These are phyloP conservation scores for Colletotrichum trifolii DNA, from an alignment of 2,329 filamentous ascomycete species.

Conservation along the genomic window DNA sequence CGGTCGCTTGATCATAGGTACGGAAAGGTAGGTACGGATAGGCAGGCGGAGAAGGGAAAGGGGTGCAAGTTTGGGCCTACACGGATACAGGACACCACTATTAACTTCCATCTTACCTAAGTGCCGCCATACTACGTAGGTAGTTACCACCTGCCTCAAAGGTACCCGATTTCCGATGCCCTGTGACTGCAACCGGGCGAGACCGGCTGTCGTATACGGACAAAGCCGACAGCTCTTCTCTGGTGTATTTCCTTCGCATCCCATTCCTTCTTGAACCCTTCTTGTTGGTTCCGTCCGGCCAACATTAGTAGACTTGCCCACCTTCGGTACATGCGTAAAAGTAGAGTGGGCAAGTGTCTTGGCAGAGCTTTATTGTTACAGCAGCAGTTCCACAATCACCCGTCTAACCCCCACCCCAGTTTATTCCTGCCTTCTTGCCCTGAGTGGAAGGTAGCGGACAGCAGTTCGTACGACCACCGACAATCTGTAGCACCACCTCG, in stretches of 20 bases:
- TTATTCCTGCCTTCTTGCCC: constrained; percentile 3
- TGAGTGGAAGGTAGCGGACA: constrained; percentile 3
- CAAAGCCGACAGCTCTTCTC: too few relatives aligned
- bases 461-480: too few relatives aligned
- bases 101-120: background rate
- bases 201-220: too few relatives aligned
- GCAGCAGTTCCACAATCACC: background rate
- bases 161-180: too few relatives aligned
- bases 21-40: background rate
- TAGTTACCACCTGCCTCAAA: too few relatives aligned
- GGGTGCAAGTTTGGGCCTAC: background rate
- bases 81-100: background rate
- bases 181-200: too few relatives aligned
- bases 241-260: too few relatives aligned
- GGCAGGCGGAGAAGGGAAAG: background rate
- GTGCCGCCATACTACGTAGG: too few relatives aligned
- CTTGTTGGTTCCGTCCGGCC: constrained; percentile 15
- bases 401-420: too few relatives aligned
- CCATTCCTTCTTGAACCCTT: background rate
- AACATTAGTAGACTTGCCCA: too few relatives aligned
- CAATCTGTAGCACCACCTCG: too few relatives aligned
- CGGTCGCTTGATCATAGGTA: constrained; percentile 3
- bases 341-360: constrained; percentile 12
- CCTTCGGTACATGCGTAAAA: background rate
- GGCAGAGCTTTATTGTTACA: constrained; percentile 10